phyloP scores from a whole-genome alignment of 495 filamentous ascomycete species.

The Xylaria cubensis region DNA sequence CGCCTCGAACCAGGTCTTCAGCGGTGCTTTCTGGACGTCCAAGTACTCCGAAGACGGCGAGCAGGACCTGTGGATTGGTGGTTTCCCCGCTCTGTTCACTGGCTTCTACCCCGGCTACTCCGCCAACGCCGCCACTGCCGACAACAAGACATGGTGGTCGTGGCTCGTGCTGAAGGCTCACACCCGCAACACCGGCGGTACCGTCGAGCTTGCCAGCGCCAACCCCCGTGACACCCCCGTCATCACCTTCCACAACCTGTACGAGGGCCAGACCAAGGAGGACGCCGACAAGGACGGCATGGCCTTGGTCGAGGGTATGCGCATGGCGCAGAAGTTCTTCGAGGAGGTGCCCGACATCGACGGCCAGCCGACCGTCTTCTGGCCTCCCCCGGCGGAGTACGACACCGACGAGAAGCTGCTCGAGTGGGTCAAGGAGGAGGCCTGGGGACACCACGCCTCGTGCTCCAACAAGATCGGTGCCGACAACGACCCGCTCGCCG shows the following conservation, averaged over 20 bases:
- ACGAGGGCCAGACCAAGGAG: constrained; percentile 36
- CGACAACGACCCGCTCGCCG: constrained; percentile 61
- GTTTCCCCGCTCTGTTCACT: constrained; percentile 60
- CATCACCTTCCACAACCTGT: constrained; percentile 64
- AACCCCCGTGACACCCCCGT: constrained; percentile 62
- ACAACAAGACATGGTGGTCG: constrained; percentile 48
- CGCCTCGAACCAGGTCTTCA: constrained; percentile 53
- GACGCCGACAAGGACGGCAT: constrained; percentile 42
- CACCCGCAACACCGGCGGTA: constrained; percentile 58
- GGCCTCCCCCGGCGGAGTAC: constrained; percentile 56
- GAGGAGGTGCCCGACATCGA: constrained; percentile 56
- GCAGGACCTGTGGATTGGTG: constrained; percentile 60
- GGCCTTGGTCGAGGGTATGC: constrained; percentile 52
- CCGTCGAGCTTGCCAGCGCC: constrained; percentile 54
- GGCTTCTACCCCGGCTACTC: constrained; percentile 57
- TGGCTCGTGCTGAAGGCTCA: constrained; percentile 62
- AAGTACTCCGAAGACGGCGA: constrained; percentile 42
- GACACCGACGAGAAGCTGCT: constrained; percentile 50
- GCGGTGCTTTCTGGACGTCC: constrained; percentile 55
- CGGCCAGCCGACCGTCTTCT: constrained; percentile 55
- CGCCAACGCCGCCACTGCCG: constrained; percentile 35
- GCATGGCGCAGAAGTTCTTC: constrained; percentile 42
- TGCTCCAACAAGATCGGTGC: constrained; percentile 64
- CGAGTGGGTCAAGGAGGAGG: constrained; percentile 56
- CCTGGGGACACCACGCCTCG: constrained; percentile 67